phyloP scores from a whole-genome alignment of 768 basidiomycete genomes.

The Imleria badia region DNA sequence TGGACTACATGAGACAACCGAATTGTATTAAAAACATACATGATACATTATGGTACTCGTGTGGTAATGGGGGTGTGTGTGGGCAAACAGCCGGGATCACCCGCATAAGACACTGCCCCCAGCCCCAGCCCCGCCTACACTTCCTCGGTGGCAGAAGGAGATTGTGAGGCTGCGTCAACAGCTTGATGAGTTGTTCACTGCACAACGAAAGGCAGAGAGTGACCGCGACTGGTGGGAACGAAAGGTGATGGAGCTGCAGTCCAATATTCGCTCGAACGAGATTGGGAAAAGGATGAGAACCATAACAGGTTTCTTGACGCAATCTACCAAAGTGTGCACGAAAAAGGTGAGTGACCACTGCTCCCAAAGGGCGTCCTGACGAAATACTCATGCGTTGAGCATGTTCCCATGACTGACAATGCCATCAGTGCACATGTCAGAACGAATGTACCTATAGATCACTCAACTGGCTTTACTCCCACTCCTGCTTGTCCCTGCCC shows the following conservation, averaged over 20 bases:
- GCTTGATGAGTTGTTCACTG: conserved; percentile 10
- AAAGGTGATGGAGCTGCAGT: conserved; percentile 18
- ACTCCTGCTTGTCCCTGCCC: too few species aligned
- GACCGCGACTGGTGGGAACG: conserved; percentile 25
- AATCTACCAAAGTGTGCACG: conserved; percentile 36
- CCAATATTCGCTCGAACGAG: conserved; percentile 6
- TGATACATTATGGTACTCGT: too few species aligned
- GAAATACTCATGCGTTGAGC: too few species aligned
- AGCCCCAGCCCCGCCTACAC: not conserved
- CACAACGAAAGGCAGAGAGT: conserved; percentile 16
- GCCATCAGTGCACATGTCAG: too few species aligned
- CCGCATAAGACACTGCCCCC: not conserved
- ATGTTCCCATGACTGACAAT: too few species aligned
- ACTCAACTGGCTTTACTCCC: too few species aligned
- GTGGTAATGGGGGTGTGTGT: too few species aligned
- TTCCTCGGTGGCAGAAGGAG: conserved; percentile 10
- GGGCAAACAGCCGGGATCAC: not conserved
- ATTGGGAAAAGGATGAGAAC: conserved; percentile 18
- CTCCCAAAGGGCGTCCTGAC: not conserved
- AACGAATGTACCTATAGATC: too few species aligned
- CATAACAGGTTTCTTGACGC: conserved; percentile 22
- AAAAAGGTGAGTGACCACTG: conserved; percentile 31
- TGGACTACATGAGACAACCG: too few species aligned
- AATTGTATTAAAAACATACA: too few species aligned
- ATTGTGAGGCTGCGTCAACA: conserved; percentile 6